Conservation (phyloP, 345 rosid genomes). For the Atalantia buxifolia region DNA sequence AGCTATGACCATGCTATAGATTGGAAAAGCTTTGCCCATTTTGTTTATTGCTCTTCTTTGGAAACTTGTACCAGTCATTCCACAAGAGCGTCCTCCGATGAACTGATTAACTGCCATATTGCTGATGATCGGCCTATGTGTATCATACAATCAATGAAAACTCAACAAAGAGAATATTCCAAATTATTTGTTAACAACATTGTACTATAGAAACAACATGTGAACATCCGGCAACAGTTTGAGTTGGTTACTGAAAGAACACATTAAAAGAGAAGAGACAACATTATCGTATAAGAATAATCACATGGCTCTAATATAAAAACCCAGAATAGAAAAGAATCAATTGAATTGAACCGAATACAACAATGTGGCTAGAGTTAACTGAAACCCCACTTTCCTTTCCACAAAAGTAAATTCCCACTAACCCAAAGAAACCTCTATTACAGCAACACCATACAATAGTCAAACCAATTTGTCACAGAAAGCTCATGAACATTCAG, state of each 20-base stretch:
- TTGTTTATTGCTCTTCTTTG: slow-evolving; percentile 11
- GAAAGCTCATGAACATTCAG: neutral
- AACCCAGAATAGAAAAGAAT: neutral
- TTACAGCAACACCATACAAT: neutral
- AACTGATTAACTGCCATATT: slow-evolving; percentile 16
- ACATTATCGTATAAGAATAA: neutral
- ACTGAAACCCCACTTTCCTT: neutral
- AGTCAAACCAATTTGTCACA: neutral
- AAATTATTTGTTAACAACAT: neutral
- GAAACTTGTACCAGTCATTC: neutral
- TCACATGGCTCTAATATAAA: neutral
- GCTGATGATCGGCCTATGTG: neutral
- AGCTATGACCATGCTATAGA: neutral
- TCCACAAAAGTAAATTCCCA: neutral
- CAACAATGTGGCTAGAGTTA: neutral
- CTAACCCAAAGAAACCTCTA: neutral
- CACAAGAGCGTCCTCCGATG: slow-evolving; percentile 7
- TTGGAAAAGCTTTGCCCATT: neutral
- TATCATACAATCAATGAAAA: neutral
- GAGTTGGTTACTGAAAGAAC: neutral
- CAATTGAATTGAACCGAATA: neutral
- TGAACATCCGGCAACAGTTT: neutral
- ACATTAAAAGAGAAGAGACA: neutral
- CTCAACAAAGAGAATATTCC: neutral
- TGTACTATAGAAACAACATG: neutral